These are phyloP conservation scores for Xylaria longipes DNA, from an alignment of 495 filamentous ascomycete species.

Conservation along the genomic window DNA sequence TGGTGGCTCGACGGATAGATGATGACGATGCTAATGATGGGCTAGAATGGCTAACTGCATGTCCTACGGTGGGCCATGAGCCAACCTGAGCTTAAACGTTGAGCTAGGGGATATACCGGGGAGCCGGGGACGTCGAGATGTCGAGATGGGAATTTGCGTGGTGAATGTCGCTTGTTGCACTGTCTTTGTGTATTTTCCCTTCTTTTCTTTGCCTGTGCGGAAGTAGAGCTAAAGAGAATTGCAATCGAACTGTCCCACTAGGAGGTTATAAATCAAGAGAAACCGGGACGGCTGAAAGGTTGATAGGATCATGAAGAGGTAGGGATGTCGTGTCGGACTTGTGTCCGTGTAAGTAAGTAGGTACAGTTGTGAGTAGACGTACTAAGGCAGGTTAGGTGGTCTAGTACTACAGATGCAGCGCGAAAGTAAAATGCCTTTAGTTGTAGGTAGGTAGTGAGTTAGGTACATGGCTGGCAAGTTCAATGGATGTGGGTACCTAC, in stretches of 20 bases:
- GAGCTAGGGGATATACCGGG: constrained; percentile 18
- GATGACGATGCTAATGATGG: constrained; percentile 31
- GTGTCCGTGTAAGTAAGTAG: constrained; percentile 1
- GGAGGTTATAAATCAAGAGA: neutral
- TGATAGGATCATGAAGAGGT: neutral
- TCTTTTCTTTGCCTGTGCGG: constrained; percentile 1
- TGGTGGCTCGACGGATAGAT: constrained; percentile 32
- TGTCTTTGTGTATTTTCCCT: neutral
- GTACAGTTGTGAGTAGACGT: neutral
- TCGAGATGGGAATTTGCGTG: neutral
- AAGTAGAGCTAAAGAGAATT: neutral
- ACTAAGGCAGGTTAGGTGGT: too few relatives aligned
- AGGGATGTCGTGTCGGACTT: constrained; percentile 15
- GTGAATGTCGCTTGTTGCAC: neutral
- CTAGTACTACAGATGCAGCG: neutral
- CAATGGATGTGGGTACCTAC: neutral
- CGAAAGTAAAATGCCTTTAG: neutral
- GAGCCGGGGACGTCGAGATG: neutral
- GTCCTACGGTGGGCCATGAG: constrained; percentile 34
- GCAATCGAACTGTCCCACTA: neutral
- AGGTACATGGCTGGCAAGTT: neutral
- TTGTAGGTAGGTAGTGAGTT: neutral
- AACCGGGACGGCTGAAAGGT: constrained; percentile 11
- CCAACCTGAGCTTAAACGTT: constrained; percentile 14
- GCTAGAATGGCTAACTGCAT: constrained; percentile 38